phyloP scores from a whole-genome alignment of 805 yeast genomes.

The Wickerhamiella australiensis region DNA sequence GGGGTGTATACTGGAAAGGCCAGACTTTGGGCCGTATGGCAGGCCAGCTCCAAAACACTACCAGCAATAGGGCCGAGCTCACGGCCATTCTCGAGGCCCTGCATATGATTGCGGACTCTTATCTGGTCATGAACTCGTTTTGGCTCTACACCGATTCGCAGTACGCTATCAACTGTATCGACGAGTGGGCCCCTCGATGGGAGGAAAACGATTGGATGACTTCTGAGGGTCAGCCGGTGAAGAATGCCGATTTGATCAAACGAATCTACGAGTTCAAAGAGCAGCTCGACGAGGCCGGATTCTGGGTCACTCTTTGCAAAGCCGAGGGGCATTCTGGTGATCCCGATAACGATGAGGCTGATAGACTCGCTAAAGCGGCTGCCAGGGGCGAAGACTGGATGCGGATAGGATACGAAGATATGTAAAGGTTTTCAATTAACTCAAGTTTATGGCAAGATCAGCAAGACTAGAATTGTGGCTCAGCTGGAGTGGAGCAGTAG shows the following conservation, averaged over 20 bases:
- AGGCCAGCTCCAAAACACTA: background rate
- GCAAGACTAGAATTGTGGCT: too few relatives aligned
- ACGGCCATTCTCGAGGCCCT: background rate
- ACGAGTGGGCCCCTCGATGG: conserved; percentile 51
- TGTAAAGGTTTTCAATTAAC: too few relatives aligned
- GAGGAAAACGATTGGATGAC: conserved; percentile 41
- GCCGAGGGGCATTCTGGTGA: conserved; percentile 64
- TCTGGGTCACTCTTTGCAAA: conserved; percentile 38
- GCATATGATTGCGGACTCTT: background rate
- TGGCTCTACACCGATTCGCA: conserved; percentile 57
- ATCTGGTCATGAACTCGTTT: background rate
- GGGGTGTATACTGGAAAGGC: background rate
- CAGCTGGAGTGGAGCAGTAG: too few relatives aligned
- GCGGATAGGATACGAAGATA: background rate
- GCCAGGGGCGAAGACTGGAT: background rate
- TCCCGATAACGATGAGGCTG: conserved; percentile 68
- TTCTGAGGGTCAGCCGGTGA: conserved; percentile 35
- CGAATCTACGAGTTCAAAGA: conserved; percentile 31
- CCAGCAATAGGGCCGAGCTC: background rate
- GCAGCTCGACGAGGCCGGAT: conserved; percentile 23
- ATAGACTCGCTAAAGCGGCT: conserved; percentile 48
- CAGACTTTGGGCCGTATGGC: background rate
- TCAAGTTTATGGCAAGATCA: too few relatives aligned
- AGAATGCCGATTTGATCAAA: conserved; percentile 43
- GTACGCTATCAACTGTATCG: conserved; percentile 46